A percentile compares a stretch with the other conserved stretches of the same genome.
Conservation (phyloP, 2,329 filamentous ascomycete species). For the Fusarium bulbicola region DNA sequence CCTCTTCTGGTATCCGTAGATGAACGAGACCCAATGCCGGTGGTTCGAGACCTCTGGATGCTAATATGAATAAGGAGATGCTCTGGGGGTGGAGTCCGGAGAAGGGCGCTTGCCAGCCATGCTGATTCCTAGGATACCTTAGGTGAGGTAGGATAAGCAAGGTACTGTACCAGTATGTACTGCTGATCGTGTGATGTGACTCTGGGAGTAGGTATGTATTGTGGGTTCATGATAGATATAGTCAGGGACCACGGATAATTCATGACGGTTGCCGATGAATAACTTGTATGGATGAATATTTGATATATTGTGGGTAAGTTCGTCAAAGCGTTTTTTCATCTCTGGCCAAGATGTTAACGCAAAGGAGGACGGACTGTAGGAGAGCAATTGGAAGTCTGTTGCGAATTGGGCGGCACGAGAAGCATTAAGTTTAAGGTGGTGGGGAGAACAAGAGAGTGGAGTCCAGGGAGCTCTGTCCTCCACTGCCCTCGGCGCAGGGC, state of each 20-base stretch:
- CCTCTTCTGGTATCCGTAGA: not conserved
- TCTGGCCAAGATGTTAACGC: not conserved
- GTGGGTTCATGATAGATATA: not conserved
- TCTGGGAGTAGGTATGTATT: not conserved
- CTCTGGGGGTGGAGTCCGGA: conserved; percentile 22
- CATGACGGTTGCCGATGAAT: not conserved
- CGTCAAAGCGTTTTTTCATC: not conserved
- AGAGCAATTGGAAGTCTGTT: conserved; percentile 9
- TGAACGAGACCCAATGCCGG: conserved; percentile 11
- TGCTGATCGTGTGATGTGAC: conserved; percentile 16
- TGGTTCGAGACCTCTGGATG: conserved; percentile 14
- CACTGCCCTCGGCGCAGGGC: conserved; percentile 1
- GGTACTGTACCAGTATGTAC: not conserved
- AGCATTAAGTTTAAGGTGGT: conserved; percentile 9
- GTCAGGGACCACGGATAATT: no score
- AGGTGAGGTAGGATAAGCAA: not conserved
- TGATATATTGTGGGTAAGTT: not conserved
- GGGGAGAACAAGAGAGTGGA: not conserved
- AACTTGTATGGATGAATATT: not conserved
- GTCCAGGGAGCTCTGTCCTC: conserved; percentile 19
- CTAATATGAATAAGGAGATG: conserved; percentile 17
- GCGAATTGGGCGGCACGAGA: not conserved
- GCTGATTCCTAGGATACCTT: not conserved
- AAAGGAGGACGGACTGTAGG: not conserved
- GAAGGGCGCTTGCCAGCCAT: conserved; percentile 11